These are phyloP conservation scores for Podosphaera xanthii DNA, from an alignment of 2,329 filamentous ascomycete species.

Conservation along the genomic window DNA sequence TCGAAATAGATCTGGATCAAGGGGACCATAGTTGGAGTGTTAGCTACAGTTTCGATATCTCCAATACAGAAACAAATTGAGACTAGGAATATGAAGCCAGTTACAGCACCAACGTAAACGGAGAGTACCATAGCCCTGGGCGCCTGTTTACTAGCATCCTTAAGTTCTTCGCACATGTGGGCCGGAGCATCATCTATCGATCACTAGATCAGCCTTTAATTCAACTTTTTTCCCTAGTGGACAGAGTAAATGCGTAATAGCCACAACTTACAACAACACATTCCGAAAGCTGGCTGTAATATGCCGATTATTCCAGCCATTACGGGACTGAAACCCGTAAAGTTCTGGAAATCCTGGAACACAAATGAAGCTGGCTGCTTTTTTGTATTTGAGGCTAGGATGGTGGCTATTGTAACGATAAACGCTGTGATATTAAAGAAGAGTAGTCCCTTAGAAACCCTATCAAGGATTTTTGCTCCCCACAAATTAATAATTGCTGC, in stretches of 20 bases:
- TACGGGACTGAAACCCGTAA: conserved; percentile 25
- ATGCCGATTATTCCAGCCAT: conserved; percentile 30
- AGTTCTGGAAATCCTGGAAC: conserved; percentile 30
- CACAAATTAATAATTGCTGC: conserved; percentile 26
- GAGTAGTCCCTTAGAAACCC: conserved; percentile 25
- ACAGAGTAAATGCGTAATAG: background rate
- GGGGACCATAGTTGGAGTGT: conserved; percentile 22
- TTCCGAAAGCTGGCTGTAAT: conserved; percentile 29
- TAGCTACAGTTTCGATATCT: conserved; percentile 17
- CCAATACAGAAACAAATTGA: conserved; percentile 17
- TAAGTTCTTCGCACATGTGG: conserved; percentile 24
- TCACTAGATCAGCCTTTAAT: background rate
- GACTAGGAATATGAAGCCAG: conserved; percentile 21
- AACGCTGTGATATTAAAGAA: conserved; percentile 31
- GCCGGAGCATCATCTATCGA: conserved; percentile 17
- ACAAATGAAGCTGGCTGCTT: conserved; percentile 31
- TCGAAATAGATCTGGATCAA: conserved; percentile 28
- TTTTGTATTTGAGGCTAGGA: conserved; percentile 28
- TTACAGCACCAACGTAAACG: conserved; percentile 20
- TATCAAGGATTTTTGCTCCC: conserved; percentile 26
- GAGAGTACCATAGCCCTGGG: conserved; percentile 26
- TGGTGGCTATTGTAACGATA: conserved; percentile 25
- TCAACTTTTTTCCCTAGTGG: too few relatives aligned
- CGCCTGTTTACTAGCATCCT: conserved; percentile 24
- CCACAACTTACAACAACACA: conserved; percentile 22